A percentile compares a stretch with the other conserved stretches of the same genome.
Evolutionary conservation across 495 filamentous ascomycete genomes (phyloP).

Genomic region (Penicillium maclennaniae): DNA sequence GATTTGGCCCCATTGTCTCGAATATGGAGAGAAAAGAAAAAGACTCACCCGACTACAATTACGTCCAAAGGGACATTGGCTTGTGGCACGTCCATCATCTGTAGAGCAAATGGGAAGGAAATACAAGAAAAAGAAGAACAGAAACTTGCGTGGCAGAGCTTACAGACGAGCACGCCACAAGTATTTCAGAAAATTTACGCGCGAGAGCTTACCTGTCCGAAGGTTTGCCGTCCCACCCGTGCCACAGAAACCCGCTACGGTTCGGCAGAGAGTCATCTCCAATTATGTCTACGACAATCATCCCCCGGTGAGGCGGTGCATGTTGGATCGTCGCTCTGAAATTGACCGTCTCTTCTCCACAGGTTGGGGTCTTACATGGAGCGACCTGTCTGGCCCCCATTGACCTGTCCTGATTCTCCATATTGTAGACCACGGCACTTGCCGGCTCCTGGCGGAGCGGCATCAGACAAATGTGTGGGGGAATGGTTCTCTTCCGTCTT

Average conservation of each 20-base stretch:
- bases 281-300: conserved; percentile 5
- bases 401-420: background rate
- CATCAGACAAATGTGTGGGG: background rate
- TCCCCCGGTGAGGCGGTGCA: conserved; percentile 2
- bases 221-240: conserved; percentile 20
- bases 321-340: conserved; percentile 5
- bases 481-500: no score
- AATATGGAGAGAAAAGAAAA: background rate
- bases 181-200: conserved; percentile 4
- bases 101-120: background rate
- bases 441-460: background rate
- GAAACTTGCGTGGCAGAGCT: background rate
- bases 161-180: background rate
- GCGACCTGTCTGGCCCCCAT: background rate
- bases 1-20: background rate
- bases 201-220: conserved; percentile 6
- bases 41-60: conserved; percentile 34
- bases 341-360: conserved; percentile 10
- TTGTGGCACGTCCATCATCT: conserved; percentile 18
- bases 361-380: conserved; percentile 6
- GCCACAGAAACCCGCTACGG: conserved; percentile 6
- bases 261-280: background rate
- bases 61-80: conserved; percentile 31
- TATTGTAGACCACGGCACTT: background rate
- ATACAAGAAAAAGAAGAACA: background rate